Percentiles rank a stretch among this genome's conserved stretches.
phyloP scores from a whole-genome alignment of 2,329 filamentous ascomycete species.

The Aspergillus sojae region DNA sequence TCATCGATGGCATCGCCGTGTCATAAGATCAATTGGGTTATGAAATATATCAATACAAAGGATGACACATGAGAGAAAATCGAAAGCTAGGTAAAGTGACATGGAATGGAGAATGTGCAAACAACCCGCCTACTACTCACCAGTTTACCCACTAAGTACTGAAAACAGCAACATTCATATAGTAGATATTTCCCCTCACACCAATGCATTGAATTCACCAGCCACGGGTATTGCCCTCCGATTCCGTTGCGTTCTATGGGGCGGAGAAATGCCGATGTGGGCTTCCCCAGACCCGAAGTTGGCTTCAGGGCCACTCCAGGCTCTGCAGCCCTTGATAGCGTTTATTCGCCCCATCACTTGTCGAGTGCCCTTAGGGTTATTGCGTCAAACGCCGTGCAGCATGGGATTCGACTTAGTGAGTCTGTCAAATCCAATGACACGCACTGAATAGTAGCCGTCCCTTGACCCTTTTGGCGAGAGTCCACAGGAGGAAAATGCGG shows the following conservation, averaged over 20 bases:
- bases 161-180: conserved; percentile 1
- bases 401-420: not conserved
- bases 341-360: not conserved
- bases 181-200: conserved; percentile 2
- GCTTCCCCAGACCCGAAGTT: conserved; percentile 3
- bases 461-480: not conserved
- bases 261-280: conserved; percentile 3
- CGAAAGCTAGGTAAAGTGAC: not conserved
- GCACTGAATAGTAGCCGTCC: not conserved
- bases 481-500: not conserved
- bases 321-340: not conserved
- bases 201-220: not conserved
- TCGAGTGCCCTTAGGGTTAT: not conserved
- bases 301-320: not conserved
- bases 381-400: not conserved
- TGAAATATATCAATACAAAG: not conserved
- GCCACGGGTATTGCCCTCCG: conserved; percentile 4
- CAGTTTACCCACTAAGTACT: not conserved
- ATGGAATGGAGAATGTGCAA: not conserved
- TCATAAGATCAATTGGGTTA: not conserved
- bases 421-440: not conserved
- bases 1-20: not conserved
- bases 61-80: not conserved
- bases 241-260: conserved; percentile 9
- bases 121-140: not conserved